Evolutionary conservation across 2,329 filamentous ascomycete species (phyloP).

Genomic region (Pyricularia grisea): DNA sequence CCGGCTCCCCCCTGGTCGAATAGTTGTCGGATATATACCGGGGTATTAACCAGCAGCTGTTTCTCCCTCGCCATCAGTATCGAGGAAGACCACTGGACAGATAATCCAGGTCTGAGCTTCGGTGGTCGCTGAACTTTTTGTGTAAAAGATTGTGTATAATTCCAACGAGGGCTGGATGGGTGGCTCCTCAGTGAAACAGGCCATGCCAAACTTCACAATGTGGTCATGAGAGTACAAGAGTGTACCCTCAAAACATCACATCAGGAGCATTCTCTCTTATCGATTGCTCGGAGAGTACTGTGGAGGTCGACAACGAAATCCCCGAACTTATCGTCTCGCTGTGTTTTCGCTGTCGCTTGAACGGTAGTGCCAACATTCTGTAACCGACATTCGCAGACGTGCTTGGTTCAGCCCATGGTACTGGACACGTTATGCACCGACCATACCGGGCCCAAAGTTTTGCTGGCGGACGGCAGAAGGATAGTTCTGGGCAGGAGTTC

Average conservation of each 20-base stretch:
- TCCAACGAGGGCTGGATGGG: background rate
- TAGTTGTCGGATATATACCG: background rate
- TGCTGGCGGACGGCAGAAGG: constrained; percentile 35
- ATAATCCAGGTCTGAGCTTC: background rate
- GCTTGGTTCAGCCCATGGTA: background rate
- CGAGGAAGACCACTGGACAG: background rate
- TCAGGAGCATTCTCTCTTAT: background rate
- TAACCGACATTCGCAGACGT: background rate
- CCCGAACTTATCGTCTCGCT: background rate
- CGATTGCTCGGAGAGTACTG: background rate
- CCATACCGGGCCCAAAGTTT: constrained; percentile 49
- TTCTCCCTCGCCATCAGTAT: background rate
- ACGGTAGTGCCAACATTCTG: background rate
- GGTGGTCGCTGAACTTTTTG: background rate
- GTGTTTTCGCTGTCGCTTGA: background rate
- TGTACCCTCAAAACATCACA: background rate
- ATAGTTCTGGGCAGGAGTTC: constrained; percentile 24
- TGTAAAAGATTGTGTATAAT: background rate
- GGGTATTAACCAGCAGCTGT: background rate
- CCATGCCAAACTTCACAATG: background rate
- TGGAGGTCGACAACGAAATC: background rate
- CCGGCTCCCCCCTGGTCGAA: background rate
- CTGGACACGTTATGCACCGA: constrained; percentile 37
- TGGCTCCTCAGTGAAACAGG: background rate
- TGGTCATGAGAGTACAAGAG: background rate